phyloP scores from a whole-genome alignment of 371 early-diverging fungal species.

The Smittium mucronatum region DNA sequence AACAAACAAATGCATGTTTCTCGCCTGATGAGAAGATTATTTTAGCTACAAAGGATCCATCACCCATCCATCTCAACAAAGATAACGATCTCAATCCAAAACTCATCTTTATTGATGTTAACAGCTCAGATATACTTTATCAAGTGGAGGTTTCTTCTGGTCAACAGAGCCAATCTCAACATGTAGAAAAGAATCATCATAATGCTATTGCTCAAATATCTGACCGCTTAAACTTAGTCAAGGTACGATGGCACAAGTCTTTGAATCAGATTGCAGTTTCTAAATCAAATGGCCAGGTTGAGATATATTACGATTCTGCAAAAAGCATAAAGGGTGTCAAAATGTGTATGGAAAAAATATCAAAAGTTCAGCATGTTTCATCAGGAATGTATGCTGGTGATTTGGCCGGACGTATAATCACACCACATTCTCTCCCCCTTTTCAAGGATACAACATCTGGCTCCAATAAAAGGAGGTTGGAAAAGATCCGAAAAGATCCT shows the following conservation, averaged over 20 bases:
- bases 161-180: background rate
- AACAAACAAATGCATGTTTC: constrained; percentile 74
- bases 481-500: constrained; percentile 64
- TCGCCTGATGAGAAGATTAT: constrained; percentile 71
- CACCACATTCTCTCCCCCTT: constrained; percentile 77
- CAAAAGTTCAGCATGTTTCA: constrained; percentile 51
- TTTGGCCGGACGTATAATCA: constrained; percentile 59
- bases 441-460: constrained; percentile 58
- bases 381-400: constrained; percentile 32
- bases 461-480: constrained; percentile 52
- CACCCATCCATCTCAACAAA: background rate
- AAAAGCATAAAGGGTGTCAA: constrained; percentile 63
- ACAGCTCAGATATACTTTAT: background rate
- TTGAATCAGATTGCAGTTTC: constrained; percentile 79
- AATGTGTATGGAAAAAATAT: constrained; percentile 47
- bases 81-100: background rate
- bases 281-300: constrained; percentile 57
- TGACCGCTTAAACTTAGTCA: constrained; percentile 48
- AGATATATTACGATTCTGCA: constrained; percentile 63
- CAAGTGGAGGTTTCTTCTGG: background rate
- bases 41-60: constrained; percentile 3
- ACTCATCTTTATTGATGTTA: background rate
- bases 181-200: background rate
- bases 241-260: constrained; percentile 71
- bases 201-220: background rate